These are phyloP conservation scores for Ceratocystis ficicola DNA, from an alignment of 2,329 filamentous ascomycete genomes.

Conservation along the genomic window DNA sequence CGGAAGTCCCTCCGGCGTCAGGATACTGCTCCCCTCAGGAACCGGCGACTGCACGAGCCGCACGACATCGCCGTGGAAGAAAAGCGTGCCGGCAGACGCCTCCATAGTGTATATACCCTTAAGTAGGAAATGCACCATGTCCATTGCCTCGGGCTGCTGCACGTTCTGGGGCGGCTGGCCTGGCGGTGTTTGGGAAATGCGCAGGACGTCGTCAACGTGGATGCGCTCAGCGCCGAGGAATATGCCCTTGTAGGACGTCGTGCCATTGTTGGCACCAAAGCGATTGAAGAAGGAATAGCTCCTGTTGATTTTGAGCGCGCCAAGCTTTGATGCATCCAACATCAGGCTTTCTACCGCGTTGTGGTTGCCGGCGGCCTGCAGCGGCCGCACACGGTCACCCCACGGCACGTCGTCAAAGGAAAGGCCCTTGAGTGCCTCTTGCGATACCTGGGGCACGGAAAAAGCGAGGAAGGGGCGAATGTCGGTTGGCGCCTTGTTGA, in stretches of 20 bases:
- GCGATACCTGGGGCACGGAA: constrained; percentile 36
- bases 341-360: constrained; percentile 33
- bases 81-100: constrained; percentile 16
- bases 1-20: constrained; percentile 31
- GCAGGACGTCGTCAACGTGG: constrained; percentile 38
- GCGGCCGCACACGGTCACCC: constrained; percentile 29
- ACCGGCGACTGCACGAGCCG: constrained; percentile 25
- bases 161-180: not conserved
- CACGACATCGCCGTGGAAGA: constrained; percentile 34
- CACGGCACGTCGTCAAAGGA: constrained; percentile 35
- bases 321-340: constrained; percentile 42
- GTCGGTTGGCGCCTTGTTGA: constrained; percentile 33
- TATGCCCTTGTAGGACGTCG: constrained; percentile 34
- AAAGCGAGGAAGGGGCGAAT: constrained; percentile 42
- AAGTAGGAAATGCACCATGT: constrained; percentile 23
- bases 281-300: constrained; percentile 39
- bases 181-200: constrained; percentile 32
- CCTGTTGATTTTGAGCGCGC: constrained; percentile 37
- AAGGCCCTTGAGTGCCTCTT: constrained; percentile 32
- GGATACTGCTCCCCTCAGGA: constrained; percentile 21
- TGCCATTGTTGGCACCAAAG: constrained; percentile 29
- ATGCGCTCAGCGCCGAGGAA: constrained; percentile 42
- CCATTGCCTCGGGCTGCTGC: constrained; percentile 27
- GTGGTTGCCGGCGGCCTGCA: constrained; percentile 29
- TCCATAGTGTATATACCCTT: constrained; percentile 20